Percentiles rank a stretch among this genome's conserved stretches.
Evolutionary conservation across 2,329 filamentous ascomycete genomes (phyloP).

Genomic region (Nemania sp.): DNA sequence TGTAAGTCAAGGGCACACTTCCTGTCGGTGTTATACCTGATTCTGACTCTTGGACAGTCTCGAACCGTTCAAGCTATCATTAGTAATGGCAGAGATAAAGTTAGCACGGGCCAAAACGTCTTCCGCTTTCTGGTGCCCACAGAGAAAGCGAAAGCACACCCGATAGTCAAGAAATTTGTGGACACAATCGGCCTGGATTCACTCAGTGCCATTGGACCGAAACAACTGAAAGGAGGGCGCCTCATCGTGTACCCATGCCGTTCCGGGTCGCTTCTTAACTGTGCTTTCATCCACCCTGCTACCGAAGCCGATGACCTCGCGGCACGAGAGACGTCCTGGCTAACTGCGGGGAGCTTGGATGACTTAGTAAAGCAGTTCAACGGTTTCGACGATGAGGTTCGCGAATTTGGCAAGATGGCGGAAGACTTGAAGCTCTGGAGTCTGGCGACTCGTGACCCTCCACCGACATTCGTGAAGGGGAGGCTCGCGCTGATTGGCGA

Average conservation of each 20-base stretch:
- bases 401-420: constrained; percentile 9
- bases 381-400: background rate
- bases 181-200: constrained; percentile 6
- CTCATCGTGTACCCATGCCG: constrained; percentile 22
- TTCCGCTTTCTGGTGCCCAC: constrained; percentile 19
- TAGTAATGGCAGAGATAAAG: constrained; percentile 12
- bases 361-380: background rate
- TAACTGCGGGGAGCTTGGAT: constrained; percentile 9
- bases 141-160: constrained; percentile 11
- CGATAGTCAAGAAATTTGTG: background rate
- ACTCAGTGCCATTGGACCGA: background rate
- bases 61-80: constrained; percentile 9
- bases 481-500: constrained; percentile 22
- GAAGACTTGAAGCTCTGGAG: constrained; percentile 24
- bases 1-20: constrained; percentile 5
- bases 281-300: background rate
- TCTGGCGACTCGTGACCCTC: constrained; percentile 18
- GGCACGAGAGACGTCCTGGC: constrained; percentile 12
- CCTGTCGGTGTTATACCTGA: background rate
- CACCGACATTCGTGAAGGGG: constrained; percentile 16
- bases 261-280: constrained; percentile 18
- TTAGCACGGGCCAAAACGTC: constrained; percentile 11
- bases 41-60: constrained; percentile 4
- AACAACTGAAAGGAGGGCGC: background rate
- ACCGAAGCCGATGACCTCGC: background rate